A percentile compares a stretch with the other conserved stretches of the same genome.
Conservation (phyloP, 257 asterid species). For the Lantana camara region DNA sequence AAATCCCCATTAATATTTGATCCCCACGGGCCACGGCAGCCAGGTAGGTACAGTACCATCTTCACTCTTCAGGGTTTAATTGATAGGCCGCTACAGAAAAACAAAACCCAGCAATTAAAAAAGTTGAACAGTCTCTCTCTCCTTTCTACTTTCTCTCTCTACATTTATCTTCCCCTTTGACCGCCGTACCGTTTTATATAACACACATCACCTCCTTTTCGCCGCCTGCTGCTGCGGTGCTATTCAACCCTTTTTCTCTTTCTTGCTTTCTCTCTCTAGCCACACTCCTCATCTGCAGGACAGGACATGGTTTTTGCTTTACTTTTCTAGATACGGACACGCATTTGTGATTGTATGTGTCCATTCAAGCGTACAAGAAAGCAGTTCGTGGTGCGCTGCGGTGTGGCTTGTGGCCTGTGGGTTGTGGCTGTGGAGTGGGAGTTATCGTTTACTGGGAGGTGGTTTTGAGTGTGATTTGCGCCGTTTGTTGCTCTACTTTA, state of each 20-base stretch:
- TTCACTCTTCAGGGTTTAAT: neutral
- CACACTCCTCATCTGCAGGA: conserved; percentile 19
- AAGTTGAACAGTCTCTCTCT: conserved; percentile 9
- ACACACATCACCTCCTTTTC: conserved; percentile 49
- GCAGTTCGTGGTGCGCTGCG: neutral
- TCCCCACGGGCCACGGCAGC: conserved; percentile 9
- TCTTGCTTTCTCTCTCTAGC: conserved; percentile 23
- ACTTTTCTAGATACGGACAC: neutral
- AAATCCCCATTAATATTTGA: conserved; percentile 19
- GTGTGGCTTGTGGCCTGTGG: too few species aligned
- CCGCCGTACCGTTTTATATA: conserved; percentile 52
- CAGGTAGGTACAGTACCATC: neutral
- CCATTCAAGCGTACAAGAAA: neutral
- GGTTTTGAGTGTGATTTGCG: neutral
- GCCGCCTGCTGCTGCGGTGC: conserved; percentile 46
- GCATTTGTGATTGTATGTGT: neutral
- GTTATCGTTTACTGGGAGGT: conserved; percentile 16
- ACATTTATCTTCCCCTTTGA: conserved; percentile 34
- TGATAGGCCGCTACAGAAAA: conserved; percentile 27
- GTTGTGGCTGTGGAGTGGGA: conserved; percentile 9
- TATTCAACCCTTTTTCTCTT: conserved; percentile 26
- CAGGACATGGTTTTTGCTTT: neutral
- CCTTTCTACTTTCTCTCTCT: conserved; percentile 20
- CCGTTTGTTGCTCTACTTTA: neutral
- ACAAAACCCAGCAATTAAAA: conserved; percentile 11